phyloP scores from a whole-genome alignment of 2,329 filamentous ascomycete species.

The Salinomyces thailandicus region DNA sequence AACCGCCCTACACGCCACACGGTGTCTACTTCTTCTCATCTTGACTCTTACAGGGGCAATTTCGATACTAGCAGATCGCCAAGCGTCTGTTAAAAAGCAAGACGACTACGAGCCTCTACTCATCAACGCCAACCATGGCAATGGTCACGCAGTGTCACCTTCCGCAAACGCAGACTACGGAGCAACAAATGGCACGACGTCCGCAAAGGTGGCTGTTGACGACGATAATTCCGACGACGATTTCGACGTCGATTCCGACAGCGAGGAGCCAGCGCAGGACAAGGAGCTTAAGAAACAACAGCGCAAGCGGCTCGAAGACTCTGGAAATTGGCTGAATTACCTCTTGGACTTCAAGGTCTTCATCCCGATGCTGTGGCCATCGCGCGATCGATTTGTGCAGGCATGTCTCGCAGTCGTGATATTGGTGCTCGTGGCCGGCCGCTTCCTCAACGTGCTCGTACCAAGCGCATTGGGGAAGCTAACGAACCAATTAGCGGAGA shows the following conservation, averaged over 20 bases:
- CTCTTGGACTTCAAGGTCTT: constrained; percentile 64
- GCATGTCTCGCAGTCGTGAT: constrained; percentile 56
- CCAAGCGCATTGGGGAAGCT: constrained; percentile 75
- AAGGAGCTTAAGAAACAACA: constrained; percentile 44
- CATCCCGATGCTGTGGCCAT: constrained; percentile 69
- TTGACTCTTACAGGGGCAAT: constrained; percentile 8
- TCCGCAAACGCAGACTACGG: constrained; percentile 2
- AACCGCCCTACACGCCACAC: constrained; percentile 10
- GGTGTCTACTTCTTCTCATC: constrained; percentile 10
- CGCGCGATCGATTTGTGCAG: constrained; percentile 55
- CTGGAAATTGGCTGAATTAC: constrained; percentile 69
- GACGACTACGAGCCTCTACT: constrained; percentile 20
- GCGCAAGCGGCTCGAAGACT: constrained; percentile 56
- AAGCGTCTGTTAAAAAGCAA: constrained; percentile 6
- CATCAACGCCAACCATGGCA: constrained; percentile 6
- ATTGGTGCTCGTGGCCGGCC: constrained; percentile 57
- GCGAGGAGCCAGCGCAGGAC: constrained; percentile 45
- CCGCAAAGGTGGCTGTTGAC: constrained; percentile 2
- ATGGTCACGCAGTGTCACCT: constrained; percentile 7
- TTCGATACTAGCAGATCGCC: constrained; percentile 11
- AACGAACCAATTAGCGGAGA: constrained; percentile 54
- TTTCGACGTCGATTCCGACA: constrained; percentile 29
- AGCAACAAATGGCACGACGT: not conserved
- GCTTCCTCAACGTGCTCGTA: constrained; percentile 63
- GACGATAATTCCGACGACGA: constrained; percentile 12